Conservation (phyloP, 2,329 filamentous ascomycete species). For the Trichoderma koningii region DNA sequence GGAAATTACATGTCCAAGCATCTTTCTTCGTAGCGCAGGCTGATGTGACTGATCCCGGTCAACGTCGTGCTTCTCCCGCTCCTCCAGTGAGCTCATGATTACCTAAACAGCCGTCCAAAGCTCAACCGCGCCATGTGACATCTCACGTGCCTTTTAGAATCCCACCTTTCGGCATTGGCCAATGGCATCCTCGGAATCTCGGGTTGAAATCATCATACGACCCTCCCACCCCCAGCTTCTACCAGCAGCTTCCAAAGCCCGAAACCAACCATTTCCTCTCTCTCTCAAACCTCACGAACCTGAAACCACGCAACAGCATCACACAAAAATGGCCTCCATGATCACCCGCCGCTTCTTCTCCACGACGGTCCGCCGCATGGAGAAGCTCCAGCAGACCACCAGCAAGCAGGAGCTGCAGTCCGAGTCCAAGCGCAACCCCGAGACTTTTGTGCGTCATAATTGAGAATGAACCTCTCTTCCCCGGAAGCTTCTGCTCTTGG, state of each 20-base stretch:
- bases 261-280: conserved; percentile 29
- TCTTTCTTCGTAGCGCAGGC: conserved; percentile 8
- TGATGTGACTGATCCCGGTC: not conserved
- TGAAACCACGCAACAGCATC: conserved; percentile 30
- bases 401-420: conserved; percentile 54
- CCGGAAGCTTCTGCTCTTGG: conserved; percentile 14
- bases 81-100: conserved; percentile 17
- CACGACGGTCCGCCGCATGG: conserved; percentile 55
- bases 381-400: conserved; percentile 36
- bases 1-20: conserved; percentile 21
- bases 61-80: conserved; percentile 1
- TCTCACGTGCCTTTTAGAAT: conserved; percentile 21
- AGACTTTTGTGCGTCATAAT: conserved; percentile 48
- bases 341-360: conserved; percentile 59
- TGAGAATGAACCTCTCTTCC: not conserved
- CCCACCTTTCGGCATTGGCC: conserved; percentile 37
- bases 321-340: conserved; percentile 57
- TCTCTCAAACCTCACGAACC: conserved; percentile 13
- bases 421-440: conserved; percentile 59
- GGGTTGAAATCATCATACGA: conserved; percentile 27
- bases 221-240: conserved; percentile 22
- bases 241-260: conserved; percentile 12
- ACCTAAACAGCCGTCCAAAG: not conserved
- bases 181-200: conserved; percentile 33
- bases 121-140: conserved; percentile 30